phyloP scores from a whole-genome alignment of 1,284 basidiomycete species.

The Ganoderma sp. region DNA sequence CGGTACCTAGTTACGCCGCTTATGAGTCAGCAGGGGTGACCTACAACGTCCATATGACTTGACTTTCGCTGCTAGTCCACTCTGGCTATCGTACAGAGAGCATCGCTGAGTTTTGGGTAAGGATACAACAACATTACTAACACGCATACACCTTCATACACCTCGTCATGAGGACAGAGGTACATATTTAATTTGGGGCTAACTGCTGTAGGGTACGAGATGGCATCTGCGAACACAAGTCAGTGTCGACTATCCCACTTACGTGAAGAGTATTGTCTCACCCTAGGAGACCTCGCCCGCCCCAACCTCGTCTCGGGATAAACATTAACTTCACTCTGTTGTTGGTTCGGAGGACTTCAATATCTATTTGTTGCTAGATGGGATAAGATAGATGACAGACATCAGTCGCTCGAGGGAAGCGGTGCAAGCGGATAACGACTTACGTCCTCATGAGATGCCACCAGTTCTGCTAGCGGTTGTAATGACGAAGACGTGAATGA shows the following conservation, averaged over 20 bases:
- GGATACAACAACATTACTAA: not conserved
- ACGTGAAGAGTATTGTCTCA: conserved; percentile 43
- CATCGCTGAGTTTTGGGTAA: not conserved
- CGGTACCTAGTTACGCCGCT: not conserved
- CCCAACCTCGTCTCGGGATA: conserved; percentile 67
- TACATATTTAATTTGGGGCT: not conserved
- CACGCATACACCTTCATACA: not conserved
- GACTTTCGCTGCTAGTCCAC: not conserved
- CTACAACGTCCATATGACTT: not conserved
- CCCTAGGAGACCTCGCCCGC: conserved; percentile 85
- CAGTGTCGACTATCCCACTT: not conserved
- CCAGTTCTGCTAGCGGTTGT: conserved; percentile 74
- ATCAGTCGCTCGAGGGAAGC: not conserved
- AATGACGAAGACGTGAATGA: conserved; percentile 62
- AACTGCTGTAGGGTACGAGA: conserved; percentile 61
- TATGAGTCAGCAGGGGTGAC: not conserved
- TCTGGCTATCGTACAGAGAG: not conserved
- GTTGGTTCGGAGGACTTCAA: conserved; percentile 49
- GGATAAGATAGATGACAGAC: not conserved
- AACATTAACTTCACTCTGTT: conserved; percentile 51
- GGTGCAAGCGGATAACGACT: conserved; percentile 35
- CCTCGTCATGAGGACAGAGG: not conserved
- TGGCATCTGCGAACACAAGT: conserved; percentile 60
- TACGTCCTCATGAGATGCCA: conserved; percentile 77
- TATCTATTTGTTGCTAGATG: conserved; percentile 53